Evolutionary conservation across 2,329 filamentous ascomycete species (phyloP), one percentile per base, ranked within the genome.

Genomic region (Keithomyces neogunnii): DNA sequence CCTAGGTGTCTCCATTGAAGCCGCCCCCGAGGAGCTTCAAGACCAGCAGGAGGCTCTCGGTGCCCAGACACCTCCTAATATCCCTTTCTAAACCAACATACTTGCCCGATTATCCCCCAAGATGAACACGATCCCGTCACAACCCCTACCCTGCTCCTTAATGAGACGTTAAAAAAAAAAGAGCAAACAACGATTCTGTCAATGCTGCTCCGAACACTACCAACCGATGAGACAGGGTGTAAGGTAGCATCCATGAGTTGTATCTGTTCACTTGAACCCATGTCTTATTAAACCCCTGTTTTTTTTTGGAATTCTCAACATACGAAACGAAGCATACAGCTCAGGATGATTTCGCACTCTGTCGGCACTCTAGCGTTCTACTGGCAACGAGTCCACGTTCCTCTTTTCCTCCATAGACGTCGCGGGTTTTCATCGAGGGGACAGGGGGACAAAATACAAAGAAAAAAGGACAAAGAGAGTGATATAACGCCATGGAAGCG

Each of bases 1-100:
- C 60, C 80, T 99, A 57, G 90, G 89, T 55, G 89, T 99, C 62
- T 95, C 91, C 46, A 89, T 96, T 60, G 90, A 96, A 76, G 82
- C 88, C 49, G 84, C 84, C 48, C 81, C 84, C 51, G 90, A 95
- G 69, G 89, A 95, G 68, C 75, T 95, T 60, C 88, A 93, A 77
- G 86, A 91, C 69, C 86, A 90, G 72, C 86, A 90, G 69, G 86
- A 89, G 68, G 67, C 70, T 54, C 62, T 78, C 47, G 77, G 76
- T 52, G 69, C 73, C 52, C 76, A 79, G 60, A 58, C 64, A 48
- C 64, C 68, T 48, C 69, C 77, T 57, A 82, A 80, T 70, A 84
- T 86, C 65, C 82, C 83, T 59, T 86, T 86, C 67, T 86, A 85
- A 77, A 54, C 55, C 42, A 45, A 32, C 30, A n/a, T 11, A 42